Conservation (phyloP, 129 eudicot species). For the Chrysanthemum makinoi region DNA sequence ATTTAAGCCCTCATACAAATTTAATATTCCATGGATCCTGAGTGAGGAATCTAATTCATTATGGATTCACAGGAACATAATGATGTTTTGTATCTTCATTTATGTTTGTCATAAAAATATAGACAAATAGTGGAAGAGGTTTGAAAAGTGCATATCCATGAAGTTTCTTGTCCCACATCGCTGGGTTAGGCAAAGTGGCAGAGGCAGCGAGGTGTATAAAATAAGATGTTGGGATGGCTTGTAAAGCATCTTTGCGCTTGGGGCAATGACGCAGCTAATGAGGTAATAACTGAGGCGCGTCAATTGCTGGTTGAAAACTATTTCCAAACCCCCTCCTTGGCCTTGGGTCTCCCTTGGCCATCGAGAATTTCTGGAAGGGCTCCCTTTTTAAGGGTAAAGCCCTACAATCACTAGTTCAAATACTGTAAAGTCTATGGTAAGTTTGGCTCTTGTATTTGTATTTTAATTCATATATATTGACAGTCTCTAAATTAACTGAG, state of each 20-base stretch:
- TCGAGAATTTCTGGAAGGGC: slow-evolving; percentile 33
- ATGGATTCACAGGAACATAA: too few relatives aligned
- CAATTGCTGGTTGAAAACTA: slow-evolving; percentile 99
- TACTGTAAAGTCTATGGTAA: background rate
- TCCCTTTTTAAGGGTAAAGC: slow-evolving; percentile 23
- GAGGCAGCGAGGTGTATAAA: background rate
- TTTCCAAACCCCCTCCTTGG: slow-evolving; percentile 86
- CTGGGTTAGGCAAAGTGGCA: background rate
- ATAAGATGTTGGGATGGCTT: background rate
- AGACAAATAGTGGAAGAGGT: too few relatives aligned
- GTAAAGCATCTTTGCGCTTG: slow-evolving; percentile 73
- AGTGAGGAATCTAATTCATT: too few relatives aligned
- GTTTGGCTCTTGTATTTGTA: too few relatives aligned
- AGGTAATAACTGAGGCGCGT: slow-evolving; percentile 86
- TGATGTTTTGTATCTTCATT: too few relatives aligned
- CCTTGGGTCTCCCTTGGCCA: slow-evolving; percentile 23
- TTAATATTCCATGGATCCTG: too few relatives aligned
- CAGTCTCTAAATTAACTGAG: too few relatives aligned
- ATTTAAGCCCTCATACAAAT: too few relatives aligned
- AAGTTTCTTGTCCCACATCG: slow-evolving; percentile 22
- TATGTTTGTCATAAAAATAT: too few relatives aligned
- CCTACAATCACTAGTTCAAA: background rate
- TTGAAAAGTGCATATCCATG: too few relatives aligned
- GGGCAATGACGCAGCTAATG: slow-evolving; percentile 99
- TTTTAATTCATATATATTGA: too few relatives aligned